Conservation (phyloP, 768 basidiomycete species). For the Leucogyrophana mollusca region DNA sequence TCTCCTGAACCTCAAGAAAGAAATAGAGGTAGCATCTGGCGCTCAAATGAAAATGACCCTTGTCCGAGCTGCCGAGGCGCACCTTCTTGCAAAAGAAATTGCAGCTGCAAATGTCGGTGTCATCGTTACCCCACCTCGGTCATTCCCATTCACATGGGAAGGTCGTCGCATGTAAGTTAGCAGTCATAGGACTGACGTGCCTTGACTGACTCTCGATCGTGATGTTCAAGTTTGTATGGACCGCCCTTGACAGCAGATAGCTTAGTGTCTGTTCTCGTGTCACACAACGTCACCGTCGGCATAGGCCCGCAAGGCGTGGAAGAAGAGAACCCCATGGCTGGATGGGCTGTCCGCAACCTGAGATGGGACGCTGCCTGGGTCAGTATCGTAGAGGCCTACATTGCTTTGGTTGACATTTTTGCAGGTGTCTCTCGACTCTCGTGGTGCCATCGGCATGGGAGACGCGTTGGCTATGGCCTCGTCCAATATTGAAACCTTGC, state of each 20-base stretch:
- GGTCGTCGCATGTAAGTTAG: slow-evolving; percentile 32
- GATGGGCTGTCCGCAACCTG: slow-evolving; percentile 70
- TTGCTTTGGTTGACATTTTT: too few relatives aligned
- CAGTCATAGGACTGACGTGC: not conserved
- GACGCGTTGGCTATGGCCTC: slow-evolving; percentile 54
- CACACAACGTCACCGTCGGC: slow-evolving; percentile 71
- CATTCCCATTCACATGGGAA: slow-evolving; percentile 78
- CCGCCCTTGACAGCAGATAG: slow-evolving; percentile 40
- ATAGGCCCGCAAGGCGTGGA: slow-evolving; percentile 53
- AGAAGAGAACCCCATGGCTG: slow-evolving; percentile 19
- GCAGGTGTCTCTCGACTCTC: slow-evolving; percentile 39
- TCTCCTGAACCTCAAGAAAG: slow-evolving; percentile 64
- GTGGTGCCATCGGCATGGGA: slow-evolving; percentile 37
- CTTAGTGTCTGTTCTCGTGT: slow-evolving; percentile 57
- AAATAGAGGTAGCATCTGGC: slow-evolving; percentile 51
- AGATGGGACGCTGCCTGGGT: slow-evolving; percentile 86
- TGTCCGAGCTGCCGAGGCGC: slow-evolving; percentile 66
- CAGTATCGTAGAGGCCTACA: too few relatives aligned
- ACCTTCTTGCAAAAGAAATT: slow-evolving; percentile 71
- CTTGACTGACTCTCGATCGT: slow-evolving; percentile 8
- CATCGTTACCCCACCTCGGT: slow-evolving; percentile 61
- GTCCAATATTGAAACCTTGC: slow-evolving; percentile 51
- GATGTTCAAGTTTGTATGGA: slow-evolving; percentile 23
- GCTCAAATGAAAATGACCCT: slow-evolving; percentile 55
- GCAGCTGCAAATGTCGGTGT: slow-evolving; percentile 68